These are phyloP conservation scores for Populus nigra DNA, from an alignment of 345 rosid genomes.

Conservation along the genomic window DNA sequence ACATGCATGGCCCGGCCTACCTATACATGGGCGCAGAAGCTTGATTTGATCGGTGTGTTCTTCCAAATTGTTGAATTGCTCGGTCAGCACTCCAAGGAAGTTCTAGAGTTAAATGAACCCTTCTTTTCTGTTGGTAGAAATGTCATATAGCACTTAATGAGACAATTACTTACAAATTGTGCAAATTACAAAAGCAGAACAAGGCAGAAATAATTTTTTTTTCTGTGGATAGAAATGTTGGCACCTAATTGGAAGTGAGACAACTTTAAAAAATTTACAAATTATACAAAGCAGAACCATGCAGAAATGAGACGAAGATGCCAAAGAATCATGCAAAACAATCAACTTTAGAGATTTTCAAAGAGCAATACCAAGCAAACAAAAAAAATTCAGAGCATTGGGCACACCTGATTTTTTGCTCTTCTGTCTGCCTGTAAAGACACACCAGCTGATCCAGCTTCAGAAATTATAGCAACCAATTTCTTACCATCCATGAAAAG, in stretches of 20 bases:
- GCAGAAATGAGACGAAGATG: background rate
- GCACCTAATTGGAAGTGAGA: too few relatives aligned
- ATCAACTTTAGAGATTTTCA: background rate
- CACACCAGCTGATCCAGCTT: slow-evolving; percentile 99
- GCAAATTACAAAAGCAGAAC: slow-evolving; percentile 4
- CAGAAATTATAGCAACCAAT: slow-evolving; percentile 88
- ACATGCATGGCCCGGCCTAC: slow-evolving; percentile 32
- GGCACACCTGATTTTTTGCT: slow-evolving; percentile 76
- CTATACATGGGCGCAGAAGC: slow-evolving; percentile 98
- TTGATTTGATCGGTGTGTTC: slow-evolving; percentile 98
- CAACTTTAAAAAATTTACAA: too few relatives aligned
- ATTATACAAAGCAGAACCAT: too few relatives aligned
- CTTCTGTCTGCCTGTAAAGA: slow-evolving; percentile 98
- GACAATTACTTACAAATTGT: background rate
- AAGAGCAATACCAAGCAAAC: background rate
- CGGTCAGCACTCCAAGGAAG: slow-evolving; percentile 99
- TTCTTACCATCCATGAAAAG: slow-evolving; percentile 98
- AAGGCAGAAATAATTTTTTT: background rate
- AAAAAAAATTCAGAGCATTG: slow-evolving; percentile 7
- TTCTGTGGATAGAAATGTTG: background rate
- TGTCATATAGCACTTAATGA: slow-evolving; percentile 4
- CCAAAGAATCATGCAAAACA: background rate
- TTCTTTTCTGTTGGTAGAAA: slow-evolving; percentile 61
- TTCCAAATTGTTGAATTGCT: slow-evolving; percentile 98
- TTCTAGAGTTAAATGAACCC: slow-evolving; percentile 94